phyloP scores from a whole-genome alignment of 2,329 filamentous ascomycete species.

The Diaporthe citri region DNA sequence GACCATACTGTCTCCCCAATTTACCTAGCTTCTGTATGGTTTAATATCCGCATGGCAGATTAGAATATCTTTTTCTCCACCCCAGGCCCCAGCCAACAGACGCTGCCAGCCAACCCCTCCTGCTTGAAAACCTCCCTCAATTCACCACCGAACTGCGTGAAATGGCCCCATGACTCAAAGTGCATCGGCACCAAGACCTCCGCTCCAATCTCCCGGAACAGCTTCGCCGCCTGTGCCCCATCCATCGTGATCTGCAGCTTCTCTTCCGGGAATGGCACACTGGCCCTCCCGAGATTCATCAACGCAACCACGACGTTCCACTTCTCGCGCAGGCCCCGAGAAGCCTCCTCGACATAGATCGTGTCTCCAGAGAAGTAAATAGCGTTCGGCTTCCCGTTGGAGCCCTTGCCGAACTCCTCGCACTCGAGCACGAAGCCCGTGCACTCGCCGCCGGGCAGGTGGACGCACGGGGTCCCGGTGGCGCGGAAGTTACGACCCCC shows the following conservation, averaged over 20 bases:
- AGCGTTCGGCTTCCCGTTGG: constrained; percentile 56
- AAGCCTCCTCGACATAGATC: constrained; percentile 57
- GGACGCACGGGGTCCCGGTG: constrained; percentile 57
- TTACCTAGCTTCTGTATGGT: not conserved
- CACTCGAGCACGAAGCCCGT: constrained; percentile 58
- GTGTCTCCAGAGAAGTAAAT: constrained; percentile 65
- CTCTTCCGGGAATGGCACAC: constrained; percentile 44
- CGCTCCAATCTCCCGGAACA: constrained; percentile 55
- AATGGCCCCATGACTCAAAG: constrained; percentile 61
- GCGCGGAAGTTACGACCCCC: constrained; percentile 49
- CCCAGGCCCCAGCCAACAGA: not conserved
- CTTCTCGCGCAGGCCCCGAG: constrained; percentile 47
- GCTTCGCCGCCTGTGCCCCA: constrained; percentile 53
- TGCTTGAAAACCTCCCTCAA: constrained; percentile 49
- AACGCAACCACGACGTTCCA: constrained; percentile 55
- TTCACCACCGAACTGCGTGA: constrained; percentile 51
- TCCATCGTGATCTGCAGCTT: constrained; percentile 58
- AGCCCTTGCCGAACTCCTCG: constrained; percentile 51
- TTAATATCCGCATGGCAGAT: not conserved
- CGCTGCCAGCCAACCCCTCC: constrained; percentile 44
- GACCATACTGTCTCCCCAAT: not conserved
- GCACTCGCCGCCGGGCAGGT: constrained; percentile 58
- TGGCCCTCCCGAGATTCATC: constrained; percentile 56
- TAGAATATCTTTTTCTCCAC: not conserved
- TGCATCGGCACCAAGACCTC: constrained; percentile 61